phyloP scores from a whole-genome alignment of 148 eudicot species.

The Pharnaceum exiguum region DNA sequence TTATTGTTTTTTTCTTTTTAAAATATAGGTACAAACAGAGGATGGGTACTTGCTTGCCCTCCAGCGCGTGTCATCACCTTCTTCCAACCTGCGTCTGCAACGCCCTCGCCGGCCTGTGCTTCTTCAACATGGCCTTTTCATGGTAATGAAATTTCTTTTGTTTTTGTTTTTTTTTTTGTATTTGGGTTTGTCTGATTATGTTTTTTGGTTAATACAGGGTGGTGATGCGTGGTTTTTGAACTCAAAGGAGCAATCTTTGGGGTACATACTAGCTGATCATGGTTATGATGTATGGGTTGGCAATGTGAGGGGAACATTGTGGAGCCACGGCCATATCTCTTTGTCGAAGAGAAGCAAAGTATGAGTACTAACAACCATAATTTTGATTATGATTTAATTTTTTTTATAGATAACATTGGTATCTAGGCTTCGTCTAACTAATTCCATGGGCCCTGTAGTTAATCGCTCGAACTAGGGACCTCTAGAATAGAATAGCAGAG shows the following conservation, averaged over 20 bases:
- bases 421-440: too few species aligned
- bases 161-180: not conserved
- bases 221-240: slow-evolving; percentile 95
- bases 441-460: too few species aligned
- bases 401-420: too few species aligned
- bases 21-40: slow-evolving; percentile 55
- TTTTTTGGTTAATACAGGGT: slow-evolving; percentile 33
- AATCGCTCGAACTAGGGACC: too few species aligned
- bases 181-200: not conserved
- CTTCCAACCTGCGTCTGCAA: slow-evolving; percentile 13
- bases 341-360: slow-evolving; percentile 75
- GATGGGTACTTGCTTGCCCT: slow-evolving; percentile 79
- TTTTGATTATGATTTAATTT: too few species aligned
- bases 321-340: slow-evolving; percentile 85
- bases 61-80: slow-evolving; percentile 62
- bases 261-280: slow-evolving; percentile 75
- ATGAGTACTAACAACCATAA: not conserved
- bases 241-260: slow-evolving; percentile 64
- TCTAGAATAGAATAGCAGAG: too few species aligned
- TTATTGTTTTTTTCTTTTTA: not conserved
- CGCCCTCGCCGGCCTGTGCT: slow-evolving; percentile 65
- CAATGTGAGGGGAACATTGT: slow-evolving; percentile 84
- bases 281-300: slow-evolving; percentile 96
- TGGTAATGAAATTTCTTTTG: slow-evolving; percentile 41
- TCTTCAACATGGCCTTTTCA: slow-evolving; percentile 82